Conservation (phyloP, 257 asterid genomes). For the Agastache rugosa region DNA sequence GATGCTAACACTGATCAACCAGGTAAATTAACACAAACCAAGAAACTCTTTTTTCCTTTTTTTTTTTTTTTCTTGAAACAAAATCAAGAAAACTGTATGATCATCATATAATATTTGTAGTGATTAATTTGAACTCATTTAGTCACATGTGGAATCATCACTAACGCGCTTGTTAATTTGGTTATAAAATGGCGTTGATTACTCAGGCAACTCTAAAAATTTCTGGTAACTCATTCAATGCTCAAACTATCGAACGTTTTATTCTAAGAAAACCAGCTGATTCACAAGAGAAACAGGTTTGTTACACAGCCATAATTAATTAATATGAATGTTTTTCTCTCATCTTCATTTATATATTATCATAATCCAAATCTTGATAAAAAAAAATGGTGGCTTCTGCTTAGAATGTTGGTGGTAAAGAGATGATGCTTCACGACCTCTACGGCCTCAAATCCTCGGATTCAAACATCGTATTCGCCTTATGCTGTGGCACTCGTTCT, state of each 20-base stretch:
- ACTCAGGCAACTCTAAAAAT: constrained; percentile 74
- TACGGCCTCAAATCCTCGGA: constrained; percentile 72
- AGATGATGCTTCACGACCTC: constrained; percentile 49
- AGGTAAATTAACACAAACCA: constrained; percentile 47
- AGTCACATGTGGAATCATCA: not conserved
- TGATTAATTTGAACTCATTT: not conserved
- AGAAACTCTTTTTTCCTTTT: not conserved
- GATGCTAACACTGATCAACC: constrained; percentile 63
- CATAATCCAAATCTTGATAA: not conserved
- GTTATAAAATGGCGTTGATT: not conserved
- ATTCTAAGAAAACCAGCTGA: constrained; percentile 69
- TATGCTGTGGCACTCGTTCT: constrained; percentile 88
- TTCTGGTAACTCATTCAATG: constrained; percentile 66
- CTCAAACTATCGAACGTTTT: constrained; percentile 64
- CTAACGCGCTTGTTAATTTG: not conserved
- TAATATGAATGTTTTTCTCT: not conserved
- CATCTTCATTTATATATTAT: not conserved
- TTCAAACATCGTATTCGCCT: constrained; percentile 81
- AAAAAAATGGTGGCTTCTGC: not conserved
- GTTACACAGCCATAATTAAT: not conserved
- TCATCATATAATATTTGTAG: not conserved
- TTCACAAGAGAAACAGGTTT: constrained; percentile 62
- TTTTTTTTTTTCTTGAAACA: not conserved
- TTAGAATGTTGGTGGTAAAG: constrained; percentile 42
- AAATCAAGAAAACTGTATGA: constrained; percentile 10